A percentile compares a stretch with the other conserved stretches of the same genome.
phyloP scores from a whole-genome alignment of 148 eudicot genomes.

The Rheum nobile region DNA sequence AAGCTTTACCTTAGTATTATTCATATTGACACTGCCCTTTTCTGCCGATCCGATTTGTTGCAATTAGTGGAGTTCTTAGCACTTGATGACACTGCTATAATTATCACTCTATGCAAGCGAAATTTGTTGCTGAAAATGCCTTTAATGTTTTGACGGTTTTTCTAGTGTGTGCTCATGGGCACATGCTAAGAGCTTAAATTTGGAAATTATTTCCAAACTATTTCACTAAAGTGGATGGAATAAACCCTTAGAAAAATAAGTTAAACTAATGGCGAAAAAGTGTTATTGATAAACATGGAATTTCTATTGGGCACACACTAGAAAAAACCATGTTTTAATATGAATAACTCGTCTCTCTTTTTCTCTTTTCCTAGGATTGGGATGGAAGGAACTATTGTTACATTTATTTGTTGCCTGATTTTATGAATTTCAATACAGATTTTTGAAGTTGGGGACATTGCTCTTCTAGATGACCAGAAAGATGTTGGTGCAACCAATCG shows the following conservation, averaged over 20 bases:
- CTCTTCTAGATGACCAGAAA: conserved; percentile 46
- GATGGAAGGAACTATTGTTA: not conserved
- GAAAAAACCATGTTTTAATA: not conserved
- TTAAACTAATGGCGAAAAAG: too few relatives aligned
- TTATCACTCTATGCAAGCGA: not conserved
- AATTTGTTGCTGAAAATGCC: not conserved
- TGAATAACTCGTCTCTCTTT: not conserved
- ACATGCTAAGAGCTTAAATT: too few relatives aligned
- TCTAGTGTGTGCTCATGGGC: too few relatives aligned
- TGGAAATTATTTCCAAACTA: too few relatives aligned
- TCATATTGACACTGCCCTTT: not conserved
- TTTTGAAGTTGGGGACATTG: conserved; percentile 87
- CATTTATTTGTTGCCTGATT: not conserved
- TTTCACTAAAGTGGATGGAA: too few relatives aligned
- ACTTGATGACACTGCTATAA: not conserved
- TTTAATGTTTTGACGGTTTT: too few relatives aligned
- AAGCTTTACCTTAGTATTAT: not conserved
- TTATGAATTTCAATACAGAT: conserved; percentile 26
- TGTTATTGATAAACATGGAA: too few relatives aligned
- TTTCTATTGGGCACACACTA: too few relatives aligned
- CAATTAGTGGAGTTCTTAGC: not conserved
- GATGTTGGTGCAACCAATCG: conserved; percentile 86
- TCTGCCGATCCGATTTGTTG: not conserved
- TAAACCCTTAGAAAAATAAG: too few relatives aligned
- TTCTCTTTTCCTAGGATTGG: not conserved